Evolutionary conservation across 306 rosid genomes (phyloP).

Genomic region (Quercus aquifolioides): DNA sequence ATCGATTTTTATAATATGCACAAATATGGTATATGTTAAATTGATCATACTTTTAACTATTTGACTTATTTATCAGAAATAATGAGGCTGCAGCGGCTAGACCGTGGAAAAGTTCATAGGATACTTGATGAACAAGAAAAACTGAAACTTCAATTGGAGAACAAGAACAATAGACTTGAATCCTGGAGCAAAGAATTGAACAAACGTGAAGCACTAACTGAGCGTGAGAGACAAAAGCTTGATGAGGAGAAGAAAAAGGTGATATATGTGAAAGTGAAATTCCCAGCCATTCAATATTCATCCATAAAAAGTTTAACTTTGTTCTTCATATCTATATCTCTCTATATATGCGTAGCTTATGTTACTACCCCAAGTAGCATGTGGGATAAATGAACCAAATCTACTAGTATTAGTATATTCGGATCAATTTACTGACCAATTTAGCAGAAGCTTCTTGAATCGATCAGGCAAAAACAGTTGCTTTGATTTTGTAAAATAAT

Average conservation of each 20-base stretch:
- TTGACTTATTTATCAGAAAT: constrained; percentile 49
- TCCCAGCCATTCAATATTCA: not conserved
- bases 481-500: constrained; percentile 3
- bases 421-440: not conserved
- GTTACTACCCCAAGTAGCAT: not conserved
- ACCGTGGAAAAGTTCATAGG: constrained; percentile 58
- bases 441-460: not conserved
- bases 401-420: not conserved
- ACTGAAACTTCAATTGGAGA: constrained; percentile 66
- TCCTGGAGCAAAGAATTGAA: constrained; percentile 78
- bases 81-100: constrained; percentile 66
- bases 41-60: not conserved
- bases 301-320: not conserved
- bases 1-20: not conserved
- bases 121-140: constrained; percentile 81
- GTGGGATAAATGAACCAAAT: not conserved
- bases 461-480: constrained; percentile 2
- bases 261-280: constrained; percentile 2
- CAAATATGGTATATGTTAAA: not conserved
- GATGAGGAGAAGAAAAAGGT: constrained; percentile 90
- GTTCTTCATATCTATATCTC: not conserved
- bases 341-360: not conserved
- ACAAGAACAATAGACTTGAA: constrained; percentile 73
- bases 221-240: constrained; percentile 81
- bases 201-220: constrained; percentile 84